Percentiles rank a stretch among this genome's conserved stretches.
phyloP scores from a whole-genome alignment of 495 filamentous ascomycete genomes.

The Ascobolus immersus region DNA sequence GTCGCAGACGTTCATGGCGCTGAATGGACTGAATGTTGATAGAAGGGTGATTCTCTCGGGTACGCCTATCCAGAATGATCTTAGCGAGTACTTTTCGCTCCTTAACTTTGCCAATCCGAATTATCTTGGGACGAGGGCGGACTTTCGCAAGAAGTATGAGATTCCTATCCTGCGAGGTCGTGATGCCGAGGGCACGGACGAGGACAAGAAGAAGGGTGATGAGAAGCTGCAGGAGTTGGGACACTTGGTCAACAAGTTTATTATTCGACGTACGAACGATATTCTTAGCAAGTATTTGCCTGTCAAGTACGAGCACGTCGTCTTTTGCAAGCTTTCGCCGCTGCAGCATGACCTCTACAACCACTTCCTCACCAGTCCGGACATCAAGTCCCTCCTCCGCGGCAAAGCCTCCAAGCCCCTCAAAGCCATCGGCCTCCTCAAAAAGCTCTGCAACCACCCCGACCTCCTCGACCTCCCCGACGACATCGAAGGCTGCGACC shows the following conservation, averaged over 20 bases:
- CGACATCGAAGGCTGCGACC: slow-evolving; percentile 71
- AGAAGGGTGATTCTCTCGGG: slow-evolving; percentile 86
- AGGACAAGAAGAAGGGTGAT: slow-evolving; percentile 60
- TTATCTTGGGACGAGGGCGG: slow-evolving; percentile 60
- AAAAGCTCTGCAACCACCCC: slow-evolving; percentile 97
- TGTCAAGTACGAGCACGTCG: slow-evolving; percentile 97
- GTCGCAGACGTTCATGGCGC: slow-evolving; percentile 70
- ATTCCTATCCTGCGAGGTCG: slow-evolving; percentile 77
- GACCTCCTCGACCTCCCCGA: slow-evolving; percentile 65
- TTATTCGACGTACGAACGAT: slow-evolving; percentile 94
- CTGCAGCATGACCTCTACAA: slow-evolving; percentile 90
- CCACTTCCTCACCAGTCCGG: slow-evolving; percentile 84
- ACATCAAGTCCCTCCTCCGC: slow-evolving; percentile 72
- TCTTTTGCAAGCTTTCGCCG: slow-evolving; percentile 89
- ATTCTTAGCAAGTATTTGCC: slow-evolving; percentile 95
- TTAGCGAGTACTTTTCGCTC: slow-evolving; percentile 90
- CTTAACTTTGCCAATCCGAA: slow-evolving; percentile 94
- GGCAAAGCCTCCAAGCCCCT: slow-evolving; percentile 92
- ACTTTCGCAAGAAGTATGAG: slow-evolving; percentile 90
- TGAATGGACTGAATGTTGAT: slow-evolving; percentile 74
- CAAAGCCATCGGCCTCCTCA: slow-evolving; percentile 85
- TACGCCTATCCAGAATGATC: slow-evolving; percentile 84
- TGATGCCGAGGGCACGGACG: slow-evolving; percentile 69
- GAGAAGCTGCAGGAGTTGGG: slow-evolving; percentile 62
- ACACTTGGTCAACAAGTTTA: slow-evolving; percentile 82